These are phyloP conservation scores for Scutellaria minor DNA, from an alignment of 257 asterid genomes.

Conservation along the genomic window DNA sequence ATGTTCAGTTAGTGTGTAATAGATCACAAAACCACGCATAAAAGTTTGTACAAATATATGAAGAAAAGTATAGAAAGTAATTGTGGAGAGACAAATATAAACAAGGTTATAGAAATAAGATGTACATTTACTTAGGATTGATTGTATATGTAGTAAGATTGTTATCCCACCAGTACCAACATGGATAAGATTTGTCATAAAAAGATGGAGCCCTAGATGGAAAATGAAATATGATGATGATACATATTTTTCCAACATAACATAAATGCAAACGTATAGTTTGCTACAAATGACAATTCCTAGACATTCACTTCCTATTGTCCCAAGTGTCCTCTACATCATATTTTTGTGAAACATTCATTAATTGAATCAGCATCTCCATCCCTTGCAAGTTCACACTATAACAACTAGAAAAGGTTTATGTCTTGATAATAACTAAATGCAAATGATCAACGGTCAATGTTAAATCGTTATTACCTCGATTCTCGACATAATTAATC, in stretches of 20 bases:
- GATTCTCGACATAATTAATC: too few species aligned
- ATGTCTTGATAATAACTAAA: too few species aligned
- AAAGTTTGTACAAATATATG: too few species aligned
- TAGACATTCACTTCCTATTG: not conserved
- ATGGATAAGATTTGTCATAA: not conserved
- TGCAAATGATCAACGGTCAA: too few species aligned
- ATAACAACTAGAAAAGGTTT: too few species aligned
- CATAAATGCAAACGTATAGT: not conserved
- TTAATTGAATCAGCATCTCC: not conserved
- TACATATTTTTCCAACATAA: not conserved
- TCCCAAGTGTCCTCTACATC: not conserved
- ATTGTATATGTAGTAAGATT: not conserved
- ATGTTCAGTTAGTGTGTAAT: not conserved
- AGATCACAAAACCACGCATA: too few species aligned
- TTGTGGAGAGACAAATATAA: too few species aligned
- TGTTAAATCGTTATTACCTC: too few species aligned
- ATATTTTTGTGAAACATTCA: not conserved
- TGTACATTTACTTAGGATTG: not conserved
- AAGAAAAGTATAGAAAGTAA: too few species aligned
- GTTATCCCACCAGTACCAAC: slow-evolving; percentile 4
- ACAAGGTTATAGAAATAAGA: not conserved
- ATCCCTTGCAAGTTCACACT: too few species aligned
- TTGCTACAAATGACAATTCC: not conserved
- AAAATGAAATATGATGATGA: slow-evolving; percentile 15
- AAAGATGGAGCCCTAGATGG: slow-evolving; percentile 6